Percentiles rank a stretch among this genome's conserved stretches.
Evolutionary conservation across 306 rosid species (phyloP).

Genomic region (Trichosanthes cucumerina): DNA sequence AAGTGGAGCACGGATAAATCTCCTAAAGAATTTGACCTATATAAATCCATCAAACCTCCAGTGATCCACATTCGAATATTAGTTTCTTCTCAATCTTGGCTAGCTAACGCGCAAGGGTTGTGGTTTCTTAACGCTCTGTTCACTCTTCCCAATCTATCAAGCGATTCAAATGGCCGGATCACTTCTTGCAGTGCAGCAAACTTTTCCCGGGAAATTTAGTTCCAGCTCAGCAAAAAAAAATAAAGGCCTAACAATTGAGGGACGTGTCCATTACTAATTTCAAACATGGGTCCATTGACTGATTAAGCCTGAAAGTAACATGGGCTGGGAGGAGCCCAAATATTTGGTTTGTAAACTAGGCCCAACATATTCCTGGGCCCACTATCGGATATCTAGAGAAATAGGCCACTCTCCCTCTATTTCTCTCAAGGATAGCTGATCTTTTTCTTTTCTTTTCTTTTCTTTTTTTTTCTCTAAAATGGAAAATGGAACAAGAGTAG

Average conservation of each 20-base stretch:
- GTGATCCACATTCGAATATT: neutral
- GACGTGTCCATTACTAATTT: neutral
- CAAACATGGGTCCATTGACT: neutral
- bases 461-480: too few species aligned
- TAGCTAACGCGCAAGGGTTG: neutral
- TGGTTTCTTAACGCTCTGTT: neutral
- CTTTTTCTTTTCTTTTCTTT: too few species aligned
- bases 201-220: conserved; percentile 7
- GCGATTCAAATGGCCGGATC: neutral
- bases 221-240: neutral
- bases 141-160: neutral
- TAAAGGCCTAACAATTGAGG: neutral
- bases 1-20: neutral
- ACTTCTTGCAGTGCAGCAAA: neutral
- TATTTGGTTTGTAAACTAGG: neutral
- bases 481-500: too few species aligned
- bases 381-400: too few species aligned
- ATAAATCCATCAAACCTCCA: neutral
- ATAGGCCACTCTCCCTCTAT: neutral
- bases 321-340: neutral
- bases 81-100: neutral
- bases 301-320: neutral
- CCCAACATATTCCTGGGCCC: neutral
- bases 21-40: neutral
- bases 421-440: too few species aligned